Evolutionary conservation across 306 rosid species (phyloP), one percentile per base, ranked within the genome.

Genomic region (Amphicarpaea edgeworthii): DNA sequence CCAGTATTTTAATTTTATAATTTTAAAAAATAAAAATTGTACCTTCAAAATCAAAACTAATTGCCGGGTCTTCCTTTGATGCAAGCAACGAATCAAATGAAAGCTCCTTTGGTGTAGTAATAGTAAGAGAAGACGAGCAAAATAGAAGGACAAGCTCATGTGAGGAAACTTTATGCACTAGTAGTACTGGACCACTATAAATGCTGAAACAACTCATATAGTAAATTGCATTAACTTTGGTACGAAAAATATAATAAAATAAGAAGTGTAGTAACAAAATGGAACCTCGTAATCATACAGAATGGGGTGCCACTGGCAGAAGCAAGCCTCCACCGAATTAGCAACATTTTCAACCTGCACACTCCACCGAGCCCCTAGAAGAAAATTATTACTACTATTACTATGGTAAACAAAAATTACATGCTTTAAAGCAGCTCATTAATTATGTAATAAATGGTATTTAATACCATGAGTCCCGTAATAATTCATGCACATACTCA

Each of bases 161-260:
- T 50, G 73, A 50, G 21, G 51, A 54, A 34, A 6, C 9, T 6
- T 34, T 34, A 34, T 34, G 40, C 40, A 30, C 23, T n/a, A n/a
- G n/a, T n/a, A n/a, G n/a, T n/a, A n/a, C n/a, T 51, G 85, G 78
- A 70, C 81, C 81, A 70, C 26, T 61, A 81, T 66, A 66, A 68
- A 75, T 80, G 76, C 47, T 0, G 15, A 73, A 28, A 73, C 68
- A 73, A 38, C 24, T 64, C 43, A 14, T 2, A 24, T 21, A 28
- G 54, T 50, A 41, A 69, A 75, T 51, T 60, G 85, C 81, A 76
- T 75, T 81, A 69, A 75, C 68, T 81, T 47, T 41, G 24, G 8
- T 20, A 30, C 46, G 45, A 77, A 5, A 6, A 69, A 77, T 46
- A 7, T 5, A 68, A 63, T 63, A 64, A 51, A 51, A 40, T 76